Evolutionary conservation across 2,329 filamentous ascomycete species (phyloP).

Genomic region (Chaetomium sp.): DNA sequence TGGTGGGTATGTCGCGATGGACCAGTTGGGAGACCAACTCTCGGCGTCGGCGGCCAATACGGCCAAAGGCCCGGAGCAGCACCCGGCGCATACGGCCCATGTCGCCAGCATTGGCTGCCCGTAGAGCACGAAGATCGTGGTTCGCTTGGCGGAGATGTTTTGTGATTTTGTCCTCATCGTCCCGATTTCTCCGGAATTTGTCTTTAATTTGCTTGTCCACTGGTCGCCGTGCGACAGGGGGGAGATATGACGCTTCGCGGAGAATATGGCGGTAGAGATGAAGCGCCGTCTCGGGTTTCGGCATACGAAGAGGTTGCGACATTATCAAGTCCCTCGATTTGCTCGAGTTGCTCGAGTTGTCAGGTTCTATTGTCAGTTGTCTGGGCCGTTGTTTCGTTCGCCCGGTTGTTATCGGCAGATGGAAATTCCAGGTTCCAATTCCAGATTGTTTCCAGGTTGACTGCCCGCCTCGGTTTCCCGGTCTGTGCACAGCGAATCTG

Average conservation of each 20-base stretch:
- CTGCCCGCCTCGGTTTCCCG: no score
- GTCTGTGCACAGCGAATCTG: background rate
- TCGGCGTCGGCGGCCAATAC: conserved; percentile 54
- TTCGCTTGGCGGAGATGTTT: conserved; percentile 46
- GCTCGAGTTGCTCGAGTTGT: no score
- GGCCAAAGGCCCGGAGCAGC: conserved; percentile 54
- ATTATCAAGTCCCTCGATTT: conserved; percentile 30
- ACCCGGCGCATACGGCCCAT: conserved; percentile 50
- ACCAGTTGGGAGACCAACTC: conserved; percentile 49
- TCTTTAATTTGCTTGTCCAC: conserved; percentile 48
- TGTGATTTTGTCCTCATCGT: conserved; percentile 31
- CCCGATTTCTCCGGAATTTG: conserved; percentile 49
- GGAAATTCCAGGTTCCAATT: background rate
- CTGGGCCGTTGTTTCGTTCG: background rate
- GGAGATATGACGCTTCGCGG: conserved; percentile 63
- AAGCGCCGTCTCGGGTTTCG: conserved; percentile 36
- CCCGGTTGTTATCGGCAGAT: background rate
- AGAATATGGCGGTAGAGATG: conserved; percentile 62
- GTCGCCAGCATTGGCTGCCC: conserved; percentile 57
- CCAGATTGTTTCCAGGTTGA: background rate
- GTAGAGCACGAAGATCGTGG: conserved; percentile 50
- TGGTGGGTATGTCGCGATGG: conserved; percentile 41
- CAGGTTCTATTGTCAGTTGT: background rate
- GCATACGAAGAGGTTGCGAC: conserved; percentile 42
- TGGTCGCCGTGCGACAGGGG: conserved; percentile 51